These are phyloP conservation scores for Seiridium cupressi DNA, from an alignment of 2,329 filamentous ascomycete genomes.

Conservation along the genomic window DNA sequence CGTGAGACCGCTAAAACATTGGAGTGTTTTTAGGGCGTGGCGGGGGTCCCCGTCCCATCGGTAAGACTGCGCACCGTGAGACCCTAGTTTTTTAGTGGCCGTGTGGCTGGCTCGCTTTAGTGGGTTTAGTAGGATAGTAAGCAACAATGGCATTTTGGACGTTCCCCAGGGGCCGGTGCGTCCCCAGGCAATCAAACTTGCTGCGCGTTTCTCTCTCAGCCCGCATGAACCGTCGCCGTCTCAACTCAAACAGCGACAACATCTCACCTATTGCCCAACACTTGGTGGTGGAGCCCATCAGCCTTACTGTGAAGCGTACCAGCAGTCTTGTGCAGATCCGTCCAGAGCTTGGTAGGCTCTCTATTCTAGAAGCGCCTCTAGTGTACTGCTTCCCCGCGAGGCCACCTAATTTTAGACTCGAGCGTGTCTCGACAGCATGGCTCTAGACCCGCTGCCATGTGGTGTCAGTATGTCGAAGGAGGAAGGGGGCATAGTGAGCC, in stretches of 20 bases:
- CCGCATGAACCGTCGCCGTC: background rate
- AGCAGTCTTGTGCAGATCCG: background rate
- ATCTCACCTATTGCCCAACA: background rate
- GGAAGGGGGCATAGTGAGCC: slow-evolving; percentile 1
- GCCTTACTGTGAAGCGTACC: background rate
- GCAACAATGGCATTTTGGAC: background rate
- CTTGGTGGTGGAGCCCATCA: background rate
- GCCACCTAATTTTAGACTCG: background rate
- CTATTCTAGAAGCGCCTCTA: background rate
- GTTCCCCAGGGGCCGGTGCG: background rate
- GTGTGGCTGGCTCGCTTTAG: background rate
- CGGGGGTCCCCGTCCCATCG: no score
- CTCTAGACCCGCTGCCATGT: background rate
- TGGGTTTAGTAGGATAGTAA: background rate
- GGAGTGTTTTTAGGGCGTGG: no score
- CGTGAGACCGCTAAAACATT: no score
- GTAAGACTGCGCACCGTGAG: no score
- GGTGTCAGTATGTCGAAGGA: background rate
- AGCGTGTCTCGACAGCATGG: background rate
- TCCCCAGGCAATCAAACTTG: background rate
- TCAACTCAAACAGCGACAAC: background rate
- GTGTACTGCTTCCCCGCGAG: background rate
- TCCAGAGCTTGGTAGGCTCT: background rate
- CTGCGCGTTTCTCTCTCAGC: background rate
- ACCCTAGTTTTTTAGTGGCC: background rate